Conservation (phyloP, 129 eudicot species). For the Flaveria trinervia region DNA sequence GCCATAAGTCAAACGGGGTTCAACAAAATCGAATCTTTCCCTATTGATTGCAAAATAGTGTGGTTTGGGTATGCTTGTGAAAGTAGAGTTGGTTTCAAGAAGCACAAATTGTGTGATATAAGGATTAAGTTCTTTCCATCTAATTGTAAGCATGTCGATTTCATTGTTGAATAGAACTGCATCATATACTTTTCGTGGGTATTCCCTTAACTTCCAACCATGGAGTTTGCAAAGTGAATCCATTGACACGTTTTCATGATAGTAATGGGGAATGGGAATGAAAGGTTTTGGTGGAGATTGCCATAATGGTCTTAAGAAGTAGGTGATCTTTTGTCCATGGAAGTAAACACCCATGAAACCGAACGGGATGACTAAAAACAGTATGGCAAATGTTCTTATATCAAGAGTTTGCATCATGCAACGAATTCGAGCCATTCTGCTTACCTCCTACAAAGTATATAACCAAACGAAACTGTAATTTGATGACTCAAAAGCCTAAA, state of each 20-base stretch:
- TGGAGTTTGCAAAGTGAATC: conserved; percentile 66
- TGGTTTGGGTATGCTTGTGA: conserved; percentile 71
- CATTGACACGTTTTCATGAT: conserved; percentile 68
- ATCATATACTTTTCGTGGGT: conserved; percentile 68
- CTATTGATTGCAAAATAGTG: conserved; percentile 48
- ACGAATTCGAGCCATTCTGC: conserved; percentile 48
- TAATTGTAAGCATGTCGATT: conserved; percentile 67
- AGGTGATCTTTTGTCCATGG: conserved; percentile 66
- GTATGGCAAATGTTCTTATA: conserved; percentile 34
- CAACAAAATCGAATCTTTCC: conserved; percentile 51
- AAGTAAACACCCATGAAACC: conserved; percentile 46
- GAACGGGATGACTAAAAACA: conserved; percentile 47
- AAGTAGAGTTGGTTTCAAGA: conserved; percentile 72
- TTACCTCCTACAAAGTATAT: conserved; percentile 31
- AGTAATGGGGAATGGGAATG: conserved; percentile 56
- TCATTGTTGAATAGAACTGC: conserved; percentile 76
- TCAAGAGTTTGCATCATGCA: conserved; percentile 59
- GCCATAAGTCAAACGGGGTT: conserved; percentile 67
- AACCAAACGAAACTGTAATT: neutral
- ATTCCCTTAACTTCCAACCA: conserved; percentile 69
- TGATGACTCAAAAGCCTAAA: conserved; percentile 8
- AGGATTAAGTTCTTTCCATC: conserved; percentile 77
- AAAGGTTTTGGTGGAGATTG: conserved; percentile 78
- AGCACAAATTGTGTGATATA: conserved; percentile 70
- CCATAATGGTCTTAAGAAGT: conserved; percentile 72